Percentiles rank a stretch among this genome's conserved stretches.
phyloP scores from a whole-genome alignment of 2,329 filamentous ascomycete species.

The Talaromyces sp. region DNA sequence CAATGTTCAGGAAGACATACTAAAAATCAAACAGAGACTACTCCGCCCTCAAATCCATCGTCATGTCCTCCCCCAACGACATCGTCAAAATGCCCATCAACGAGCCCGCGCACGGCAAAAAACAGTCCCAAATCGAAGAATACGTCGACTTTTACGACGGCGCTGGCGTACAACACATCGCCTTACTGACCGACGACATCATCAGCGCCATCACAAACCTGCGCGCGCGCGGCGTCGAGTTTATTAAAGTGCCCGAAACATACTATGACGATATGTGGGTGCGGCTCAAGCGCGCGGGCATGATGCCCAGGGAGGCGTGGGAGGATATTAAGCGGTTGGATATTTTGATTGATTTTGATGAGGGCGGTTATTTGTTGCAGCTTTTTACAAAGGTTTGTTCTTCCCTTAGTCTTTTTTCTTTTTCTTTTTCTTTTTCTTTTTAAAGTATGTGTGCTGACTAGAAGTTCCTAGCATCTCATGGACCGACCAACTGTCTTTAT shows the following conservation, averaged over 20 bases:
- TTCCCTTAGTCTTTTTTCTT: slow-evolving; percentile 6
- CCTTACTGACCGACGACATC: slow-evolving; percentile 75
- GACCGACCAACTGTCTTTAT: slow-evolving; percentile 93
- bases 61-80: slow-evolving; percentile 82
- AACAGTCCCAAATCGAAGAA: slow-evolving; percentile 91
- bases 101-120: slow-evolving; percentile 84
- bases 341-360: slow-evolving; percentile 93
- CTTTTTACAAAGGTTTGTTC: slow-evolving; percentile 60
- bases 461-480: slow-evolving; percentile 67
- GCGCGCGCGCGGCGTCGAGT: slow-evolving; percentile 82
- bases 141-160: slow-evolving; percentile 86
- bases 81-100: slow-evolving; percentile 98
- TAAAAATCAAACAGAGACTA: slow-evolving; percentile 53
- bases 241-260: slow-evolving; percentile 80
- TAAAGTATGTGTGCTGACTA: neutral
- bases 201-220: slow-evolving; percentile 69
- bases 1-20: neutral
- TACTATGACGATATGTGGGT: slow-evolving; percentile 76
- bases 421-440: too few relatives aligned
- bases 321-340: slow-evolving; percentile 70
- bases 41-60: slow-evolving; percentile 79
- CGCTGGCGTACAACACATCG: slow-evolving; percentile 88
- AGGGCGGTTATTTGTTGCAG: slow-evolving; percentile 74
- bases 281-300: slow-evolving; percentile 59
- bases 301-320: slow-evolving; percentile 70